Conservation (phyloP, 176 grass and related monocot species). For the Bolboschoenus planiculmis region DNA sequence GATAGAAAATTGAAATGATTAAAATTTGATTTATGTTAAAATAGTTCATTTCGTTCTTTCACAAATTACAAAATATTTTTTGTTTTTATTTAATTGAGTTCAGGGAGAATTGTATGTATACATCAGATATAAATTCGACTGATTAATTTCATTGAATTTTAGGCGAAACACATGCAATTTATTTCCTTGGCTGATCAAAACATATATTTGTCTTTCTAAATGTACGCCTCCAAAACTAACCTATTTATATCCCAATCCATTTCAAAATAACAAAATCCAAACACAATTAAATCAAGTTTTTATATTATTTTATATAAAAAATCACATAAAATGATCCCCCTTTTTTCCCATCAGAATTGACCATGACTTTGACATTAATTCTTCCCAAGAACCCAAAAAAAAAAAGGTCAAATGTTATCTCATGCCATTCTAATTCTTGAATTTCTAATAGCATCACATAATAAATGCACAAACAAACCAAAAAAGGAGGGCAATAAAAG, state of each 20-base stretch:
- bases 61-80: neutral
- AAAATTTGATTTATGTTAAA: neutral
- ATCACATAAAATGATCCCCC: neutral
- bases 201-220: neutral
- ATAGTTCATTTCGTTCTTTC: neutral
- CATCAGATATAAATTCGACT: neutral
- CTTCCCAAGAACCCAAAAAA: neutral
- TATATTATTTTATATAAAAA: neutral
- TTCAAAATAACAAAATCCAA: neutral
- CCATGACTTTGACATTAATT: neutral
- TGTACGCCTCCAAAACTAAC: neutral
- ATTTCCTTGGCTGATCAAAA: neutral
- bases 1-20: neutral
- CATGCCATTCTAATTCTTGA: neutral
- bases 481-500: neutral
- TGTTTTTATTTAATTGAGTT: too few species aligned
- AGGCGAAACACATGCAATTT: neutral
- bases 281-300: neutral
- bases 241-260: neutral
- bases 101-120: neutral
- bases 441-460: neutral
- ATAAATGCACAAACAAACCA: neutral
- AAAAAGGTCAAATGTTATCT: neutral
- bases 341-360: neutral
- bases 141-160: neutral